These are phyloP conservation scores for Puccinia hordei DNA, from an alignment of 1,284 basidiomycete species.

Conservation along the genomic window DNA sequence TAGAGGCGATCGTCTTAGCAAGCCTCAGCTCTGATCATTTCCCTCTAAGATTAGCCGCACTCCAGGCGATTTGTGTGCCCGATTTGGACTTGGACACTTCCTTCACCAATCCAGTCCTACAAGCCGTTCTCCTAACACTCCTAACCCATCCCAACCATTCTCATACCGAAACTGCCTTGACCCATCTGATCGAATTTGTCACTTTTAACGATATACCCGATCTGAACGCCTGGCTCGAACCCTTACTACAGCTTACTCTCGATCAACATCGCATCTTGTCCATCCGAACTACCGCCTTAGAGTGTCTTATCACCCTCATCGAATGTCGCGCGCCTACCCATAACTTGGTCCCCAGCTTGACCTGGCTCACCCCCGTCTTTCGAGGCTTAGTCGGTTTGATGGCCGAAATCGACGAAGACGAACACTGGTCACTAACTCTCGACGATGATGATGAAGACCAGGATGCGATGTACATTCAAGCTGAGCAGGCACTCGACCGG, in stretches of 20 bases:
- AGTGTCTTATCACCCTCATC: slow-evolving; percentile 22
- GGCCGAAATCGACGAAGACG: slow-evolving; percentile 31
- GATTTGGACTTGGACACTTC: neutral
- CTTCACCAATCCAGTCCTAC: slow-evolving; percentile 3
- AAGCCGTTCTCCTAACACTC: slow-evolving; percentile 12
- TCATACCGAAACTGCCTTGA: slow-evolving; percentile 2
- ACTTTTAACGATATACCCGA: slow-evolving; percentile 16
- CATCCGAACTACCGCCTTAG: slow-evolving; percentile 1
- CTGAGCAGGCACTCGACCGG: slow-evolving; percentile 43
- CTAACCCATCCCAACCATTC: neutral
- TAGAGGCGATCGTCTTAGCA: slow-evolving; percentile 21
- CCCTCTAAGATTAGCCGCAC: slow-evolving; percentile 17
- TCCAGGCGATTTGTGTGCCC: slow-evolving; percentile 1
- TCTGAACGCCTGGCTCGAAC: slow-evolving; percentile 8
- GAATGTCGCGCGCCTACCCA: neutral
- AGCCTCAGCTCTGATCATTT: slow-evolving; percentile 30
- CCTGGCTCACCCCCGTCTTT: slow-evolving; percentile 13
- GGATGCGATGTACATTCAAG: slow-evolving; percentile 33
- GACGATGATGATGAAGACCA: slow-evolving; percentile 32
- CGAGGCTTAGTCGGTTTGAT: slow-evolving; percentile 2
- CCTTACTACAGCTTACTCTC: slow-evolving; percentile 11
- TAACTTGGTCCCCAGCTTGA: neutral
- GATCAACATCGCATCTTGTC: neutral
- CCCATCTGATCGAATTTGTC: slow-evolving; percentile 22
- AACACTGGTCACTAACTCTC: slow-evolving; percentile 10